Conservation (phyloP, 768 basidiomycete species). For the Auricularia sp. region DNA sequence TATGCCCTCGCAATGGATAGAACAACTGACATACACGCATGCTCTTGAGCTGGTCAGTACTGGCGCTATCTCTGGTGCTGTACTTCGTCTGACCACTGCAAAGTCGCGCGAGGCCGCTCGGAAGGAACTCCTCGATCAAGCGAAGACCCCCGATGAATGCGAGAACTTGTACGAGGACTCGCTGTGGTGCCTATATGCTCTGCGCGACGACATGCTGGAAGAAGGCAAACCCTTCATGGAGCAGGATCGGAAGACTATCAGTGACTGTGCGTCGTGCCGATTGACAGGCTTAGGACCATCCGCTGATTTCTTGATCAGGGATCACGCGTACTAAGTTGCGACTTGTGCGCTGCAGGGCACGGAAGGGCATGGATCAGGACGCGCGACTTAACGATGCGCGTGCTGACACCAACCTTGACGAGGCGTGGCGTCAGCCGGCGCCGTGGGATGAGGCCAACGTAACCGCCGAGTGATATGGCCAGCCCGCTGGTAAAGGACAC, state of each 20-base stretch:
- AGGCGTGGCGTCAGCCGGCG: constrained; percentile 57
- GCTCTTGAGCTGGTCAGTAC: constrained; percentile 70
- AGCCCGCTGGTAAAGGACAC: too few relatives aligned
- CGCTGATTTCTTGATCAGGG: constrained; percentile 34
- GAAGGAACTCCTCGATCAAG: constrained; percentile 79
- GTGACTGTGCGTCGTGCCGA: constrained; percentile 45
- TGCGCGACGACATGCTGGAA: constrained; percentile 81
- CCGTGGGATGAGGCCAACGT: constrained; percentile 30
- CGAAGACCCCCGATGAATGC: constrained; percentile 66
- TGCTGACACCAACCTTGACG: constrained; percentile 69
- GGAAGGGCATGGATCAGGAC: constrained; percentile 65
- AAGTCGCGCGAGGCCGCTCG: constrained; percentile 90
- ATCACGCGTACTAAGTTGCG: constrained; percentile 78
- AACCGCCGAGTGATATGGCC: neutral
- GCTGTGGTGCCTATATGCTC: constrained; percentile 84
- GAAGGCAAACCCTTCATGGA: constrained; percentile 76
- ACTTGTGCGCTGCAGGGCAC: constrained; percentile 59
- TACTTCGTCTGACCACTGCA: neutral
- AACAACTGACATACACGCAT: constrained; percentile 87
- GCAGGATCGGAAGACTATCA: constrained; percentile 69
- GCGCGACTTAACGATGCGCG: constrained; percentile 68
- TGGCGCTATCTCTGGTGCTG: neutral
- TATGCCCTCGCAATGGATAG: constrained; percentile 74
- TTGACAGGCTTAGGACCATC: neutral
- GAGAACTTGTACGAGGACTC: constrained; percentile 93